Percentiles rank a stretch among this genome's conserved stretches.
These are phyloP conservation scores for Cladophialophora bantiana DNA, from an alignment of 2,329 filamentous ascomycete genomes.

Conservation along the genomic window DNA sequence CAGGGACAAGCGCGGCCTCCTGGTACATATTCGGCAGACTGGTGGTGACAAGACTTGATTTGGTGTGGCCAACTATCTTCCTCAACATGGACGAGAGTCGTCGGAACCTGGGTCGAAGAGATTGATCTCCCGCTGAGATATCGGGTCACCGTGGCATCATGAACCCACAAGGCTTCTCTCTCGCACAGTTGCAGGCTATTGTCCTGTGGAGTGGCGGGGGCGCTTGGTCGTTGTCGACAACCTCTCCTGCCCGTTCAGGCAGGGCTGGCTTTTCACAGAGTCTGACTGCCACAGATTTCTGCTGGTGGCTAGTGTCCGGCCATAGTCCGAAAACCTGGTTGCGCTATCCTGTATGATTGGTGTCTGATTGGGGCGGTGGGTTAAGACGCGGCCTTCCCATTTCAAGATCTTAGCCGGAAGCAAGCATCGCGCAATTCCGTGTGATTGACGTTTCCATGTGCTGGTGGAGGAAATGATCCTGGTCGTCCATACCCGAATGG, in stretches of 20 bases:
- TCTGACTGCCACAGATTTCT: neutral
- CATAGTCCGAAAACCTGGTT: neutral
- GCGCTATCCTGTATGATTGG: constrained; percentile 25
- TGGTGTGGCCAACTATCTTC: neutral
- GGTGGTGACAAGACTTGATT: neutral
- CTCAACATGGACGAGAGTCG: neutral
- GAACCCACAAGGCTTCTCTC: neutral
- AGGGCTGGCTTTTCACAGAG: neutral
- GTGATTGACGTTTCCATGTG: constrained; percentile 17
- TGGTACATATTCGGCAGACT: neutral
- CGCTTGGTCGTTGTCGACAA: neutral
- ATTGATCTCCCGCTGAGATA: neutral
- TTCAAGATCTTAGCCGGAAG: constrained; percentile 6
- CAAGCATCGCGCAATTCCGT: constrained; percentile 23
- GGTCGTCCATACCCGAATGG: neutral
- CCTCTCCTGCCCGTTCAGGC: constrained; percentile 1
- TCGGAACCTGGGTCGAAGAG: neutral
- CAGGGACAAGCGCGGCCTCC: neutral
- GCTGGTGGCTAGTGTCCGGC: neutral
- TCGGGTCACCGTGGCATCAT: neutral
- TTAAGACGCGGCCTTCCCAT: neutral
- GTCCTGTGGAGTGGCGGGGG: neutral
- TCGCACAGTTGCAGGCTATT: neutral
- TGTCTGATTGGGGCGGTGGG: neutral
- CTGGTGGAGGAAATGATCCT: neutral